A percentile compares a stretch with the other conserved stretches of the same genome.
Conservation (phyloP, 129 eudicot species). For the Saposhnikovia divaricata region DNA sequence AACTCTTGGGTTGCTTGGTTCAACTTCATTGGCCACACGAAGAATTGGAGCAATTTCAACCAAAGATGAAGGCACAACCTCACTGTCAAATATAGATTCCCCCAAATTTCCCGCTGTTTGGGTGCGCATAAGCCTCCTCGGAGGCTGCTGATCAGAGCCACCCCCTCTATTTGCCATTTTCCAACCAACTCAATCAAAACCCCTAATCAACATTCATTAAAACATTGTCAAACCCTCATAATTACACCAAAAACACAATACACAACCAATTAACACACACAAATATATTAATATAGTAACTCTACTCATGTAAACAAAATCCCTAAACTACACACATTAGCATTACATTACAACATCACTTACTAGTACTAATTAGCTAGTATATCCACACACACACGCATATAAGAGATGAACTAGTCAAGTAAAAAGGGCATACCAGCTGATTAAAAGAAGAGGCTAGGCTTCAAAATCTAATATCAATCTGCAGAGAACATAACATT, state of each 20-base stretch:
- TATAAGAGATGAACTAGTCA: not conserved
- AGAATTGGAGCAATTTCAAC: constrained; percentile 95
- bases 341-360: not conserved
- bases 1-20: constrained; percentile 84
- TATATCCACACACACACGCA: not conserved
- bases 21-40: constrained; percentile 99
- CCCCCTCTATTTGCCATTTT: constrained; percentile 54
- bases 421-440: not conserved
- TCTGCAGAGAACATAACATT: not conserved
- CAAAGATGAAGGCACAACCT: constrained; percentile 91
- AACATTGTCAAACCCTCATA: not conserved
- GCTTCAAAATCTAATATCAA: not conserved
- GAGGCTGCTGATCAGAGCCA: constrained; percentile 57
- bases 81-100: constrained; percentile 92
- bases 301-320: not conserved
- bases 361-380: not conserved
- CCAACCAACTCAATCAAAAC: constrained; percentile 19
- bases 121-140: constrained; percentile 76
- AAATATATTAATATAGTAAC: no score
- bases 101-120: constrained; percentile 90
- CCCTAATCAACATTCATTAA: constrained; percentile 8
- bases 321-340: not conserved
- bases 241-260: not conserved
- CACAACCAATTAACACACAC: not conserved
- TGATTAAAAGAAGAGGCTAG: not conserved